Base-by-base conservation (phyloP, 345 rosid genomes). In the Rhodomyrtus tomentosa region DNA sequence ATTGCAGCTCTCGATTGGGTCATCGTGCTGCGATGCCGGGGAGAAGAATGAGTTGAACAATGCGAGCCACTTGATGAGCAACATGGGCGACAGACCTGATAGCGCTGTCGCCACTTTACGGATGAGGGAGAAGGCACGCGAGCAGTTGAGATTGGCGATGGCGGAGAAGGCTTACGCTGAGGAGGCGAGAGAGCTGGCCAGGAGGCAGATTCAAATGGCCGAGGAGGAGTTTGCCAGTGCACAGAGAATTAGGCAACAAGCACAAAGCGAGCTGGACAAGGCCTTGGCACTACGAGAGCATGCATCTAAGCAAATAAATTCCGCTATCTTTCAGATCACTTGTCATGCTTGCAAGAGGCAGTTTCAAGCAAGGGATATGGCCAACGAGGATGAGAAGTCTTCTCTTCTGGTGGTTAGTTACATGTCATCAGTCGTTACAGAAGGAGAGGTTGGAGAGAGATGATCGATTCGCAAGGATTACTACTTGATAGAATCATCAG, bases 201-300 rank as follows among this genome's bases (percentile, higher is more conserved):
- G 91, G 83, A 87, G 90, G 76, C 95, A 93, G 94, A 92, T 93
- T 55, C 95, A 95, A 87, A 81, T 94, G 82, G 99, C 99, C 2
- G 98, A 96, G 86, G 89, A 38, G 79, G 99, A 96, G 85, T 94
- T 94, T 58, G 92, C 92, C n/a, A 94, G 92, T 52, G 99, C 98
- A 3, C 95, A 93, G 93, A 91, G 91, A 84, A 92, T 93, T 51
- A 91, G 98, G 84, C 93, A 93, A 81, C 93, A 92, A 83, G 98
- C 99, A 9, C 95, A 91, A 40, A 91, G 95, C 7, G 98, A 95
- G 89, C 73, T 96, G 2, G 94, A 92, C 52, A 95, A 92, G 85
- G 98, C 95, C 49, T 87, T 91, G 49, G 90, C 89, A 48, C n/a
- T 96, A 27, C 93, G 90, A 85, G 94, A 92, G 72, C 93, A 89